These are phyloP conservation scores for Colletotrichum acutatum DNA, from an alignment of 2,329 filamentous ascomycete species.

Conservation along the genomic window DNA sequence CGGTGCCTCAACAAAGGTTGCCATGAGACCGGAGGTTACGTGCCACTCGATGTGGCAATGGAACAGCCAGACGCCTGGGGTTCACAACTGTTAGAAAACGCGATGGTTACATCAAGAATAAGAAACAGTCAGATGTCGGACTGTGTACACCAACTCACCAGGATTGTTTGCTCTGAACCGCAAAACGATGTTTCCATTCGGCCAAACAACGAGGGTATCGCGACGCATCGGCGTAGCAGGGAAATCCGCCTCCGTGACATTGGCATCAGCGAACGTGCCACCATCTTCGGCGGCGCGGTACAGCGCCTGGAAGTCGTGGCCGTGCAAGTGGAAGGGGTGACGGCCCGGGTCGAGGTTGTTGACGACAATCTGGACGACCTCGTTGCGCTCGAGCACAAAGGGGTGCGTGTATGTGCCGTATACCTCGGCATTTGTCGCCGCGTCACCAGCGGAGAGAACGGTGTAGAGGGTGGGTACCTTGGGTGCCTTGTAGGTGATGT, in stretches of 20 bases:
- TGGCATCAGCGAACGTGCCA: conserved; percentile 63
- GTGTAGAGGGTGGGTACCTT: conserved; percentile 87
- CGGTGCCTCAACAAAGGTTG: conserved; percentile 73
- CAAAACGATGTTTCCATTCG: conserved; percentile 75
- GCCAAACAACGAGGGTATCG: conserved; percentile 74
- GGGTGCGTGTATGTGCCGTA: conserved; percentile 76
- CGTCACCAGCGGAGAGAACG: conserved; percentile 71
- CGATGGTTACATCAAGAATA: background rate
- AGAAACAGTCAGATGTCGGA: conserved; percentile 34
- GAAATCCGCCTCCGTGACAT: conserved; percentile 57
- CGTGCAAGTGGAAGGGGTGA: conserved; percentile 84
- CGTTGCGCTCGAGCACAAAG: conserved; percentile 73
- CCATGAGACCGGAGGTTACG: conserved; percentile 72
- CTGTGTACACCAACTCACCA: conserved; percentile 51
- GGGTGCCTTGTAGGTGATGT: conserved; percentile 78
- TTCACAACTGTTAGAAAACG: background rate
- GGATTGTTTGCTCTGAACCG: conserved; percentile 76
- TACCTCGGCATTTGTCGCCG: conserved; percentile 66
- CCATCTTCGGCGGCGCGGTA: conserved; percentile 68
- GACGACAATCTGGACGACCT: conserved; percentile 79
- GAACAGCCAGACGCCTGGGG: conserved; percentile 72
- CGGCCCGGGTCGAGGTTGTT: conserved; percentile 79
- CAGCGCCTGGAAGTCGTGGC: conserved; percentile 78
- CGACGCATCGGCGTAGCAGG: conserved; percentile 70
- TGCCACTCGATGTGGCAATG: conserved; percentile 89